Percentiles rank a stretch among this genome's conserved stretches.
phyloP scores from a whole-genome alignment of 129 eudicot species.

The Chrysanthemum makinoi region DNA sequence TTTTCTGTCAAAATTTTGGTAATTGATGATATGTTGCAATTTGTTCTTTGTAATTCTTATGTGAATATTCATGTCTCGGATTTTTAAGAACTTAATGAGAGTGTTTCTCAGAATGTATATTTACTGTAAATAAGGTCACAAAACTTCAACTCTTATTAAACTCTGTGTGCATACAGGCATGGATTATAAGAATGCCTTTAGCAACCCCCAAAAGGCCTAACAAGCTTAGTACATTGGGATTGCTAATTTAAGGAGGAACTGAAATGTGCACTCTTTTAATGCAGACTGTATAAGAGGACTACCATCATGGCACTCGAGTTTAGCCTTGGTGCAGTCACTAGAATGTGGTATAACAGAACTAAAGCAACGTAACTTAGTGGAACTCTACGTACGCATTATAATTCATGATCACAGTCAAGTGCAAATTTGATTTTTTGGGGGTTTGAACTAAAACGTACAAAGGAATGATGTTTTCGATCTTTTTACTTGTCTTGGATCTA shows the following conservation, averaged over 20 bases:
- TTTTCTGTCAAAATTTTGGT: conserved; percentile 56
- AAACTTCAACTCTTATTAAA: conserved; percentile 6
- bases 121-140: conserved; percentile 15
- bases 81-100: conserved; percentile 23
- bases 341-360: too few species aligned
- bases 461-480: background rate
- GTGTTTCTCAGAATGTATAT: conserved; percentile 25
- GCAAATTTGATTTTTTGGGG: conserved; percentile 4
- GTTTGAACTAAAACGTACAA: background rate
- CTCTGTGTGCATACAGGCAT: background rate
- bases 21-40: conserved; percentile 32
- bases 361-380: too few species aligned
- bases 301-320: too few species aligned
- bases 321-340: too few species aligned
- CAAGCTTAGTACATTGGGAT: too few species aligned
- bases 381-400: background rate
- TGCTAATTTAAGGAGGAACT: too few species aligned
- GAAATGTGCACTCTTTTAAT: too few species aligned
- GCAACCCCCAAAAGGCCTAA: too few species aligned
- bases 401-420: conserved; percentile 13
- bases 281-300: too few species aligned
- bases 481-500: conserved; percentile 32
- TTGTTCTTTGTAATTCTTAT: conserved; percentile 3
- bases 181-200: background rate
- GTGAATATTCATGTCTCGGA: conserved; percentile 29